Evolutionary conservation across 2,329 filamentous ascomycete genomes (phyloP).

Genomic region (Aspergillus brunneoviolaceus): DNA sequence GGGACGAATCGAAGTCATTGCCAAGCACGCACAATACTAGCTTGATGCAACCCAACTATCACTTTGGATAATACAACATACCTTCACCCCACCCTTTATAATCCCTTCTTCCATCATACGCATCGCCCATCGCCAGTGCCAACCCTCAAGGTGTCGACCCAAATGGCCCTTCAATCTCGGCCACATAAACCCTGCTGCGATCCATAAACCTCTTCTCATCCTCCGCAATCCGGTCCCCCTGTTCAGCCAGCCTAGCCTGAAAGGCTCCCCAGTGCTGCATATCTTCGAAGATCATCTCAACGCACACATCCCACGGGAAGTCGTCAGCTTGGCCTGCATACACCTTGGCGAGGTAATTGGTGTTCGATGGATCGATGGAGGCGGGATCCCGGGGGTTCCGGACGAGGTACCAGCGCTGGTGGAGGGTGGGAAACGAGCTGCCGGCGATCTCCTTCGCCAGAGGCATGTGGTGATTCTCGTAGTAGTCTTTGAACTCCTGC

Average conservation of each 20-base stretch:
- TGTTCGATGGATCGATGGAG: neutral
- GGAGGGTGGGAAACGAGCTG: neutral
- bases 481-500: neutral
- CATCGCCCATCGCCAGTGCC: no score
- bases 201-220: neutral
- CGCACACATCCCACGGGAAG: neutral
- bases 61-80: no score
- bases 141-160: no score
- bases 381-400: neutral
- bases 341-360: neutral
- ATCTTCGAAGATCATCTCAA: neutral
- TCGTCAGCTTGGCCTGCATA: neutral
- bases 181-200: neutral
- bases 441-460: neutral
- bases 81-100: no score
- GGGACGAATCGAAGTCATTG: no score
- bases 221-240: neutral
- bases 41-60: no score
- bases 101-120: no score
- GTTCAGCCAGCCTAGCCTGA: neutral
- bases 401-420: neutral
- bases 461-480: neutral
- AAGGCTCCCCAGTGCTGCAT: neutral
- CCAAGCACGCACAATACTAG: no score
- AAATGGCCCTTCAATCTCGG: neutral